These are phyloP conservation scores for Lasiosphaeriaceae sp. DNA, from an alignment of 495 filamentous ascomycete species.

Conservation along the genomic window DNA sequence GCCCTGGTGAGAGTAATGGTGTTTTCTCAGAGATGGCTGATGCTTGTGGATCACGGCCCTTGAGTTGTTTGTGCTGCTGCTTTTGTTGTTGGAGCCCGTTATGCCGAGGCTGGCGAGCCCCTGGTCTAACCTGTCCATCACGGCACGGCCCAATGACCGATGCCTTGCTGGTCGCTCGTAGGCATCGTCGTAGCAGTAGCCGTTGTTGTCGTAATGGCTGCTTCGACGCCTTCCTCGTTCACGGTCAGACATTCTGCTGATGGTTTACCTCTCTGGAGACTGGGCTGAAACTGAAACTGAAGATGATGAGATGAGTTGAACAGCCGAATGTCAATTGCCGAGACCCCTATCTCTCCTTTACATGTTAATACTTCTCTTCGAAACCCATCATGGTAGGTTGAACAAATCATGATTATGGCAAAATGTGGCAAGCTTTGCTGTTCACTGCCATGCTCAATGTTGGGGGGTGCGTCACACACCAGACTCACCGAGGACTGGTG, in stretches of 20 bases:
- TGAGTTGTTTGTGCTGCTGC: background rate
- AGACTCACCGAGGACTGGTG: no score
- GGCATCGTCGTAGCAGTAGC: constrained; percentile 13
- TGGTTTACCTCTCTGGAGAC: background rate
- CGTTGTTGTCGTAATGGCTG: constrained; percentile 8
- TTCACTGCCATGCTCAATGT: no score
- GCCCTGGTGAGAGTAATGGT: background rate
- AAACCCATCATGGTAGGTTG: no score
- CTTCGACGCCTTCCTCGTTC: constrained; percentile 16
- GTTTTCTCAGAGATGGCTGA: background rate
- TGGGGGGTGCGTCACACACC: no score
- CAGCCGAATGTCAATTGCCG: no score
- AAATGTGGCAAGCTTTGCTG: no score
- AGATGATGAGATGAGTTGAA: no score
- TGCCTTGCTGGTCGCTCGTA: constrained; percentile 14
- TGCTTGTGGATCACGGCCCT: background rate
- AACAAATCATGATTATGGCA: no score
- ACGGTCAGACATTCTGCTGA: constrained; percentile 11
- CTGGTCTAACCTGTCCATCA: constrained; percentile 20
- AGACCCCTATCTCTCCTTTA: no score
- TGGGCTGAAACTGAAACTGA: no score
- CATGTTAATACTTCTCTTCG: background rate
- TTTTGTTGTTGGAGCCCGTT: background rate
- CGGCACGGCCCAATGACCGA: constrained; percentile 22
- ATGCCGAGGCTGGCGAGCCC: constrained; percentile 16